Base-by-base conservation (phyloP, 2,329 filamentous ascomycete genomes). In the Xylaria sp. region DNA sequence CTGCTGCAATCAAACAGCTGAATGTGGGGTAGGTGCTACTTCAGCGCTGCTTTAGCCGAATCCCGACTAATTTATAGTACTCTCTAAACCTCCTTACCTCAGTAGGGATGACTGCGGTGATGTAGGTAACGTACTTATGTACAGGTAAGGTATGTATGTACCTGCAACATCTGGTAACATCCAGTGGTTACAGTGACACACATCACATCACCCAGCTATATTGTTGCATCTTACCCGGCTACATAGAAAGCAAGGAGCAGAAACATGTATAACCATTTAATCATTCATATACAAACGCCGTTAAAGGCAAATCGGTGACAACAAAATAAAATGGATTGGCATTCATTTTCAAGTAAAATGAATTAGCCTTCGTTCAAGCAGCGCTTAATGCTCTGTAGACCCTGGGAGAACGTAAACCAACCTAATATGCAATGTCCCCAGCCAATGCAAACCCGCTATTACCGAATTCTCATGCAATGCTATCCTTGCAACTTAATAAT, bases 361-460 rank as follows among this genome's bases (percentile, higher is more conserved):
- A 57, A 35, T 4, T 17, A 43, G 31, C 31, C 12, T 31, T n/a
- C 25, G 37, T 21, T 6, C 55, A 55, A 31, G 25, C 21, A 31
- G 25, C 21, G 31, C 46, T 43, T 14, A 40, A 61, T 61, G 47
- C 52, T 55, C 14, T 43, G 21, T 40, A 57, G 56, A 33, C 19
- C 25, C 19, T n/a, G 4, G 8, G 11, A 37, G 25, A 17, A 5
- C 28, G n/a, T 8, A 15, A 37, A 57, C 46, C 50, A 43, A 52
- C 45, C 28, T 9, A 31, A 17, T 61, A 60, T 35, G 51, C 52
- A 31, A 54, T 60, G 43, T 14, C 43, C 40, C 28, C 47, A 51
- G 37, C 53, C 50, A 23, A 65, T 65, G 63, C 60, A 62, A 65
- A 47, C 56, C 55, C 52, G 21, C 47, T 50, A 57, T 62, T 57